phyloP scores from a whole-genome alignment of 208 protist species.

The Perkinsela sp. region DNA sequence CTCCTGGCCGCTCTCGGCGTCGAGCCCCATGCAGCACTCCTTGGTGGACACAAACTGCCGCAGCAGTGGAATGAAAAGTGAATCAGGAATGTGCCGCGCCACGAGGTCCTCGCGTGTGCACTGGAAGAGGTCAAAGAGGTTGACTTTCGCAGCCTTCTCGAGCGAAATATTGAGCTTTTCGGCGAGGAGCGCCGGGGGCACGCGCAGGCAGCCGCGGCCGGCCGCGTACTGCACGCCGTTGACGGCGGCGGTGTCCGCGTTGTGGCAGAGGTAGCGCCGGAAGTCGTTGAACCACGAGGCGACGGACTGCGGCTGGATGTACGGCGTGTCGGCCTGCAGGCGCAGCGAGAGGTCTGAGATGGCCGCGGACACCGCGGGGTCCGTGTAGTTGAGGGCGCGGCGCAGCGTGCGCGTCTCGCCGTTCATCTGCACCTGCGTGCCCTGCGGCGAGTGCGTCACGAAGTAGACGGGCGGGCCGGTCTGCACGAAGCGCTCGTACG shows the following conservation, averaged over 20 bases:
- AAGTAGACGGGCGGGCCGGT: slow-evolving; percentile 17
- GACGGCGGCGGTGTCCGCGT: neutral
- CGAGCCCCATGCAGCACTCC: neutral
- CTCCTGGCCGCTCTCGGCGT: neutral
- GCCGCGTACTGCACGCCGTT: neutral
- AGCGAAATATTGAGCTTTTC: neutral
- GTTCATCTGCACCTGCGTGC: neutral
- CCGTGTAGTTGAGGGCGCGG: slow-evolving; percentile 4
- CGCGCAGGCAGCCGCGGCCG: neutral
- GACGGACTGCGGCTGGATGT: slow-evolving; percentile 6
- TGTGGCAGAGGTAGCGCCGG: slow-evolving; percentile 1
- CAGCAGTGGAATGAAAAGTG: neutral
- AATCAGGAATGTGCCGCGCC: neutral
- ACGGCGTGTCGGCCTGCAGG: slow-evolving; percentile 6
- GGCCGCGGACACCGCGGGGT: neutral
- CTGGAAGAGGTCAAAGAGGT: neutral
- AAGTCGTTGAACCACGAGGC: slow-evolving; percentile 9
- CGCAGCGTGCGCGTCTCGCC: neutral
- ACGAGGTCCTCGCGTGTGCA: neutral
- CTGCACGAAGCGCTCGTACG: slow-evolving; percentile 6
- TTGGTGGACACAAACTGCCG: neutral
- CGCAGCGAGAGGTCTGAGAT: neutral
- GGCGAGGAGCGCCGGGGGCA: neutral
- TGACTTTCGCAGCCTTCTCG: neutral
- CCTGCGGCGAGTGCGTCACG: slow-evolving; percentile 5